Evolutionary conservation across 106 monocot species (phyloP).

Genomic region (Acorus calamus): DNA sequence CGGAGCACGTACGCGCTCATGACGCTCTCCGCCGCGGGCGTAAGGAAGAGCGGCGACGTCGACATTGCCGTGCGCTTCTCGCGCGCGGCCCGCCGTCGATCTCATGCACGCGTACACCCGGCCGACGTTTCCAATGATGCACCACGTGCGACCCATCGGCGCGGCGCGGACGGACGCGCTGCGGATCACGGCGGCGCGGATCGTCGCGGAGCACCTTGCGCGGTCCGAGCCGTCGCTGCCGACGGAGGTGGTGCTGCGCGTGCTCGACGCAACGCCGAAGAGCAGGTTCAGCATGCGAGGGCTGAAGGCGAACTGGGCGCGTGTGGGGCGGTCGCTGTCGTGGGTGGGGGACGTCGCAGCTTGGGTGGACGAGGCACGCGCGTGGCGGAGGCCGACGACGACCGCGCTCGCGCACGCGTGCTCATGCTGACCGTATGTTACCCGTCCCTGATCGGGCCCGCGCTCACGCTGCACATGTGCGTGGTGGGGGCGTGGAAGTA

Average conservation of each 20-base stretch:
- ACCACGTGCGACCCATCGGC: slow-evolving; percentile 53
- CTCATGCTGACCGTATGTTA: slow-evolving; percentile 43
- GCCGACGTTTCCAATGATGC: slow-evolving; percentile 75
- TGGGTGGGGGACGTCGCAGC: slow-evolving; percentile 38
- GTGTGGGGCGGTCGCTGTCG: slow-evolving; percentile 29
- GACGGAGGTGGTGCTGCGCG: slow-evolving; percentile 55
- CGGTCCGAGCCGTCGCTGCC: slow-evolving; percentile 67
- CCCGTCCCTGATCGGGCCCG: slow-evolving; percentile 66
- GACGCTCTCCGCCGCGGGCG: slow-evolving; percentile 34
- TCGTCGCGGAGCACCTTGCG: slow-evolving; percentile 51
- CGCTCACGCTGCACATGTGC: slow-evolving; percentile 34
- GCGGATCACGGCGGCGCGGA: slow-evolving; percentile 49
- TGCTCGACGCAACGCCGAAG: slow-evolving; percentile 54
- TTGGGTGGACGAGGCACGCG: slow-evolving; percentile 31
- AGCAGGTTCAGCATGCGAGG: slow-evolving; percentile 74
- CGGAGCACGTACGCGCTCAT: slow-evolving; percentile 53
- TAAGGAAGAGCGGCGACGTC: slow-evolving; percentile 66
- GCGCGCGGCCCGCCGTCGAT: slow-evolving; percentile 24
- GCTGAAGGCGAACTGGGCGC: slow-evolving; percentile 55
- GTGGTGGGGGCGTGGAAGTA: slow-evolving; percentile 51
- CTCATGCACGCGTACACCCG: slow-evolving; percentile 45
- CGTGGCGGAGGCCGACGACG: slow-evolving; percentile 64
- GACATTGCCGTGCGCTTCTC: slow-evolving; percentile 77
- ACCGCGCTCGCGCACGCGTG: slow-evolving; percentile 61
- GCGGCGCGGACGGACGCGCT: slow-evolving; percentile 40